Conservation (phyloP, 441 rosid genomes). For the Brassica hybrid region DNA sequence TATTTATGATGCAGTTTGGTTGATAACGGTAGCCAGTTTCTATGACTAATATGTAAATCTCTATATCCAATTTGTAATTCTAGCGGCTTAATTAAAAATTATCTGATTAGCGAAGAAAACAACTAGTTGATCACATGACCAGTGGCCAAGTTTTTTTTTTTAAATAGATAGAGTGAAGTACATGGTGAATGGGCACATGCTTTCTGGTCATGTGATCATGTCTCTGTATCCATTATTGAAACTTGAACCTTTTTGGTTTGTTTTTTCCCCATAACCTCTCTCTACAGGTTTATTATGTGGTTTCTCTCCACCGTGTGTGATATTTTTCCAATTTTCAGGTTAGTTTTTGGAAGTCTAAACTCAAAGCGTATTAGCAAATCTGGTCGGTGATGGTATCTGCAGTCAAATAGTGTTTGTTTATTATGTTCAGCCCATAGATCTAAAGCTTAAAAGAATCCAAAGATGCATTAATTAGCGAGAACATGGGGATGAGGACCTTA, state of each 20-base stretch:
- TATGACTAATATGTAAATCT: conserved; percentile 3
- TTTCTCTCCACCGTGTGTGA: not conserved
- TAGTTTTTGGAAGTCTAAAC: conserved; percentile 3
- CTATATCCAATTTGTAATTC: not conserved
- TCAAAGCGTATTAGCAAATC: conserved; percentile 18
- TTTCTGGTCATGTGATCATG: conserved; percentile 32
- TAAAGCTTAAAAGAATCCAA: conserved; percentile 23
- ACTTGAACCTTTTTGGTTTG: conserved; percentile 32
- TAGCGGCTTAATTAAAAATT: not conserved
- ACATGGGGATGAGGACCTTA: conserved; percentile 34
- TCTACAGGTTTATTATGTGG: conserved; percentile 2
- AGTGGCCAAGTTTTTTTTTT: too few relatives aligned
- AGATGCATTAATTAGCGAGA: conserved; percentile 37
- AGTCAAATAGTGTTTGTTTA: conserved; percentile 21
- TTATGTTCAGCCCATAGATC: conserved; percentile 32
- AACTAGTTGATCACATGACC: not conserved
- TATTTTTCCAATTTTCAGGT: conserved; percentile 14
- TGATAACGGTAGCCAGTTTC: not conserved
- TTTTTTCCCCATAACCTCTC: conserved; percentile 6
- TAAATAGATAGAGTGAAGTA: not conserved
- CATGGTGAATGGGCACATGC: conserved; percentile 16
- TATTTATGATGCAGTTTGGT: not conserved
- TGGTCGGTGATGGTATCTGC: conserved; percentile 24
- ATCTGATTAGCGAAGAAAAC: not conserved
- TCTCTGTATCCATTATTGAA: conserved; percentile 32